phyloP scores from a whole-genome alignment of 352 stramenopile genomes.

The Phytopythium cucurbitacearum region DNA sequence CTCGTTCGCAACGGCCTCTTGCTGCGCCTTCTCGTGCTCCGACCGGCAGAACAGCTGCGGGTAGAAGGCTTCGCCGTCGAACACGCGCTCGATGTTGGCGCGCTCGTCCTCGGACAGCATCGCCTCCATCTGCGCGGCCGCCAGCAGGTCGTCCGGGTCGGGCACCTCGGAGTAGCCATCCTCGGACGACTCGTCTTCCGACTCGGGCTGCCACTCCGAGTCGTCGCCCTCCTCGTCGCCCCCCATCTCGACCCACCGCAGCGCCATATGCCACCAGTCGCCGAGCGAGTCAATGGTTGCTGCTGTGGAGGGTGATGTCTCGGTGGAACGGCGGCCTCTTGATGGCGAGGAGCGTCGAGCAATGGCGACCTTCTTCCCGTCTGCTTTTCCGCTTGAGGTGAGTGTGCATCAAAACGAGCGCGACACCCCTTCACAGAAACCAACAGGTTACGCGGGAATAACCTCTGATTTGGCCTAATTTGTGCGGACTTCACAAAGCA shows the following conservation, averaged over 20 bases:
- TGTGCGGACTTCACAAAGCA: not conserved
- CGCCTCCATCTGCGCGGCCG: slow-evolving; percentile 17
- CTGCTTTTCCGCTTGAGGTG: too few relatives aligned
- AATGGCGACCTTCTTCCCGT: too few relatives aligned
- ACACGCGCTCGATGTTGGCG: slow-evolving; percentile 56
- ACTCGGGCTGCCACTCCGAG: slow-evolving; percentile 11
- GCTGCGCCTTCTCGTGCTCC: slow-evolving; percentile 51
- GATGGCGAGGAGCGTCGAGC: too few relatives aligned
- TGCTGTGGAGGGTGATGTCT: not conserved
- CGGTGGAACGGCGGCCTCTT: too few relatives aligned
- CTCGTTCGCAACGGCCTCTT: slow-evolving; percentile 34
- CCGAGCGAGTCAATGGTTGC: slow-evolving; percentile 1
- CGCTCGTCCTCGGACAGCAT: slow-evolving; percentile 49
- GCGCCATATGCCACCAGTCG: slow-evolving; percentile 2
- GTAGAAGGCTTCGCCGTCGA: slow-evolving; percentile 53
- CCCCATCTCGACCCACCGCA: slow-evolving; percentile 7
- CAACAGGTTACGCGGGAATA: not conserved
- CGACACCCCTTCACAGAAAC: too few relatives aligned
- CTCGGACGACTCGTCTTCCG: slow-evolving; percentile 7
- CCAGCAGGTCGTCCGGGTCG: slow-evolving; percentile 23
- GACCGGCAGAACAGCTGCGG: slow-evolving; percentile 62
- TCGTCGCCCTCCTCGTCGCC: slow-evolving; percentile 7
- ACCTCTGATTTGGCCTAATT: not conserved
- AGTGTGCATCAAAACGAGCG: too few relatives aligned
- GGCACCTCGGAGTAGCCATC: slow-evolving; percentile 6